phyloP scores from a whole-genome alignment of 306 rosid genomes.

The Ceratonia siliqua region DNA sequence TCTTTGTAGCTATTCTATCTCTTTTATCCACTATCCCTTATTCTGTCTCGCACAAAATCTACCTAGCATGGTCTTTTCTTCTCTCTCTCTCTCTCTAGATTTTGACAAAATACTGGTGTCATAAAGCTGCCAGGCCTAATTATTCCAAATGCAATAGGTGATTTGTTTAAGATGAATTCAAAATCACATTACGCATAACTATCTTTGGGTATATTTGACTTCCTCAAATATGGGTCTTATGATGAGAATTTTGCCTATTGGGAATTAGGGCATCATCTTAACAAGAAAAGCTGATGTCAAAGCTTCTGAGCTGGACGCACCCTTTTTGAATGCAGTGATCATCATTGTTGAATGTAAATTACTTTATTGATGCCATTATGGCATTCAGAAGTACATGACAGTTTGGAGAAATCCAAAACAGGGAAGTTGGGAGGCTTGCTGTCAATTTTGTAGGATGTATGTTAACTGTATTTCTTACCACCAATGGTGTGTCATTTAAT shows the following conservation, averaged over 20 bases:
- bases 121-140: not conserved
- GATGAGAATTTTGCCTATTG: conserved; percentile 10
- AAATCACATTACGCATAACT: conserved; percentile 3
- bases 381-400: conserved; percentile 10
- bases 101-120: not conserved
- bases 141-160: conserved; percentile 6
- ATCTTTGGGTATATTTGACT: conserved; percentile 2
- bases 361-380: conserved; percentile 16
- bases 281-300: not conserved
- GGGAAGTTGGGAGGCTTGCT: conserved; percentile 21
- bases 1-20: not conserved
- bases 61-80: not conserved
- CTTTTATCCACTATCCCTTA: conserved; percentile 12
- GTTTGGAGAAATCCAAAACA: conserved; percentile 18
- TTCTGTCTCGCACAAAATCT: conserved; percentile 9
- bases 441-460: conserved; percentile 26
- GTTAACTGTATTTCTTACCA: not conserved
- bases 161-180: conserved; percentile 20
- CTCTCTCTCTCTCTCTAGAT: not conserved
- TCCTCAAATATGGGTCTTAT: conserved; percentile 9
- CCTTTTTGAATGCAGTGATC: conserved; percentile 14
- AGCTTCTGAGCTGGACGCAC: not conserved
- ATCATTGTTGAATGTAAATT: conserved; percentile 27
- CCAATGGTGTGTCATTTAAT: not conserved
- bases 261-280: not conserved